phyloP scores from a whole-genome alignment of 1,139 yeast species.

The Candida sojae region DNA sequence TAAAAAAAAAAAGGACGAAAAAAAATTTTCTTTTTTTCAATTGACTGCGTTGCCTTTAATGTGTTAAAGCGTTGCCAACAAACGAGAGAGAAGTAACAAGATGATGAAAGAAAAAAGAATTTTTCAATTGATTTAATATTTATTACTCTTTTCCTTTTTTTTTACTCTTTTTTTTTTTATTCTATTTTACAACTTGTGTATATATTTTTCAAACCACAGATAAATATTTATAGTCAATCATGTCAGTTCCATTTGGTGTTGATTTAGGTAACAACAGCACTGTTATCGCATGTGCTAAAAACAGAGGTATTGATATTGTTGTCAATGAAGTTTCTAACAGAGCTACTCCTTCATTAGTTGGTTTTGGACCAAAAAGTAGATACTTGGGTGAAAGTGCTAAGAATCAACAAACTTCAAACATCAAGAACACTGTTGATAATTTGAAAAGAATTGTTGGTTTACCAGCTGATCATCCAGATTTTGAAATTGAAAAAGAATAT shows the following conservation, averaged over 20 bases:
- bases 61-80: not conserved
- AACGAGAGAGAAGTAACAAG: not conserved
- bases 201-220: too few relatives aligned
- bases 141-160: constrained; percentile 1
- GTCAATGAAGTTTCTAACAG: constrained; percentile 99
- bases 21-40: too few relatives aligned
- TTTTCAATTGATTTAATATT: constrained; percentile 1
- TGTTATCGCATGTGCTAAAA: constrained; percentile 96
- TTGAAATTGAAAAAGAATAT: constrained; percentile 71
- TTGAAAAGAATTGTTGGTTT: constrained; percentile 90
- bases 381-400: constrained; percentile 94
- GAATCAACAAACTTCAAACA: constrained; percentile 93
- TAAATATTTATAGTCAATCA: constrained; percentile 16
- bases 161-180: not conserved
- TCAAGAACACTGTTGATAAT: constrained; percentile 94
- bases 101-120: not conserved
- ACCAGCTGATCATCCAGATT: constrained; percentile 73
- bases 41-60: not conserved
- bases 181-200: not conserved
- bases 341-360: constrained; percentile 92
- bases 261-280: constrained; percentile 96
- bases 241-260: constrained; percentile 90
- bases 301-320: constrained; percentile 97
- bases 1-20: too few relatives aligned
- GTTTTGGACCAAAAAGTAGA: constrained; percentile 88